phyloP scores from a whole-genome alignment of 2,329 filamentous ascomycete genomes.

The Phaeosphaeriaceae sp. region DNA sequence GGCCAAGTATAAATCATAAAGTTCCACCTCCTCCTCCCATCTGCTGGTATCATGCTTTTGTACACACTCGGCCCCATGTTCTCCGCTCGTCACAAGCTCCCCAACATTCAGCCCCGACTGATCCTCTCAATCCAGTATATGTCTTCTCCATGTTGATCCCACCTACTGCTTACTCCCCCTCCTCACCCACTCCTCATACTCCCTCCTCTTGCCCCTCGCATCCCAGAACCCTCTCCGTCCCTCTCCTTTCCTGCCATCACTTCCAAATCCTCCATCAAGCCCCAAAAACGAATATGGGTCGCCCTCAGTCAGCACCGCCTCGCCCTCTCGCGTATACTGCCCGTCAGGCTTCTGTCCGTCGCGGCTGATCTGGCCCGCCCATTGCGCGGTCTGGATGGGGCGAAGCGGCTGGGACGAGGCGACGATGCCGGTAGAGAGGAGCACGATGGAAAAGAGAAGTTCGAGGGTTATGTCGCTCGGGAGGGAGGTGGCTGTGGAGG shows the following conservation, averaged over 20 bases:
- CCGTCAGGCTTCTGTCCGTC: conserved; percentile 69
- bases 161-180: conserved; percentile 25
- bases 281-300: conserved; percentile 78
- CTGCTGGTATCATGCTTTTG: not conserved
- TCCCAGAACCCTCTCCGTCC: conserved; percentile 85
- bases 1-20: not conserved
- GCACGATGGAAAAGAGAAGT: conserved; percentile 77
- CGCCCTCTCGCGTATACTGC: conserved; percentile 66
- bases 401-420: conserved; percentile 77
- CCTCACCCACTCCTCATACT: conserved; percentile 78
- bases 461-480: conserved; percentile 89
- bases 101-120: too few relatives aligned
- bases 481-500: conserved; percentile 65
- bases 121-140: too few relatives aligned
- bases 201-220: conserved; percentile 82
- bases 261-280: conserved; percentile 54
- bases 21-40: not conserved
- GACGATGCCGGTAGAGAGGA: conserved; percentile 86
- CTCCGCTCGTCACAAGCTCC: not conserved
- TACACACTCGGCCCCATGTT: not conserved
- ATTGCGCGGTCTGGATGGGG: conserved; percentile 83
- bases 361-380: conserved; percentile 84
- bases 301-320: conserved; percentile 68
- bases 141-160: too few relatives aligned
- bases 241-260: conserved; percentile 65